Base-by-base conservation (phyloP, 805 yeast genomes). In the Yamadazyma ubonensis region DNA sequence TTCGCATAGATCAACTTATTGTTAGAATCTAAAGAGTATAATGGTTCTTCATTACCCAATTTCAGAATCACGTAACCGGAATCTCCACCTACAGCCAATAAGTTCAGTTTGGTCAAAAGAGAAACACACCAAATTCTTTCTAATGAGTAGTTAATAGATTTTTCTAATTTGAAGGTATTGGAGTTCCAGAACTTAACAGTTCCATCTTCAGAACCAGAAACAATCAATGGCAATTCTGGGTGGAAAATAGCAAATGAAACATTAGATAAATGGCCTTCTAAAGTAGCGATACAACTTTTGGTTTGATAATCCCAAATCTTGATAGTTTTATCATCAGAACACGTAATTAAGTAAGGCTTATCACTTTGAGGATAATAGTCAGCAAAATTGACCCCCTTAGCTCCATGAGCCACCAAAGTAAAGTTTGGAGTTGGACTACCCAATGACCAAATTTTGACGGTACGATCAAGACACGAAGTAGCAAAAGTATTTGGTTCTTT, bases 401-500 rank as follows among this genome's bases (percentile, higher is more conserved):
- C 77, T 50, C 86, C 96, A 56, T 91, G 96, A 6, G 97, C 96
- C 20, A 77, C 74, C 55, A 93, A 71, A 2, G 99, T 90, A 70
- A 86, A 91, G 67, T 93, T 95, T 45, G 99, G 96, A 23, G 76
- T 76, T 16, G 83, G 65, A 38, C 91, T 83, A 25, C 96, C 96
- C 52, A 93, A 68, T 2, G 95, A 85, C 99, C 99, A 93, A 48
- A 93, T 85, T 64, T 91, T 93, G 42, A 93, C 96, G 14, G 98
- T 90, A 55, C 95, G 83, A 65, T 93, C 99, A 55, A 93, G 73
- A 69, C 96, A 90, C 10, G 96, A 96, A 11, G 96, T 85, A 2
- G 98, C 99, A 75, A 93, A 93, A 28, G 97, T 91, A 67, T 85
- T 89, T 50, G 96, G 88, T 65, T 93, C 99, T 67, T 91, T 93